These are phyloP conservation scores for Asterionellopsis glacialis DNA, from an alignment of 108 stramenopile species.

Conservation along the genomic window DNA sequence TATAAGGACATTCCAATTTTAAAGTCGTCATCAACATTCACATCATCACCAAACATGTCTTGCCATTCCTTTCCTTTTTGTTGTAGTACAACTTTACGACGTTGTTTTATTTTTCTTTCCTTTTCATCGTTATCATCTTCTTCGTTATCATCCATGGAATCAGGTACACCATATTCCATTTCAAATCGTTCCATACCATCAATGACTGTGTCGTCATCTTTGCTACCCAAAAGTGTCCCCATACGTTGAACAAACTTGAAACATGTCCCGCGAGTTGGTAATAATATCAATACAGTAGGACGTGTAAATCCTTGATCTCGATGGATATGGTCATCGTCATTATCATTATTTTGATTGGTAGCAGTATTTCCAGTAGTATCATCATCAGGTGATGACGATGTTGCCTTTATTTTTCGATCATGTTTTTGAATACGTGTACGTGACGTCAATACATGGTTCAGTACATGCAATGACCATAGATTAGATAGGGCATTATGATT, in stretches of 20 bases:
- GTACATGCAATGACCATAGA: conserved; percentile 53
- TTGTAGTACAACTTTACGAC: conserved; percentile 40
- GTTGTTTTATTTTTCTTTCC: conserved; percentile 3
- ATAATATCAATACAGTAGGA: conserved; percentile 71
- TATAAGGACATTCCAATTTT: conserved; percentile 86
- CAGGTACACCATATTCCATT: conserved; percentile 56
- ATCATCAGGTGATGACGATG: no score
- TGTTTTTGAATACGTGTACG: conserved; percentile 56
- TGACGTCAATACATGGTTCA: conserved; percentile 75
- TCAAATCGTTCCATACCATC: conserved; percentile 67
- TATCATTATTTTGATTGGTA: conserved; percentile 16
- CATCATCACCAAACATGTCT: conserved; percentile 84
- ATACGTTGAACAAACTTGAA: conserved; percentile 62
- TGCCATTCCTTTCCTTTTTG: conserved; percentile 85
- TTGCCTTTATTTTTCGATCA: conserved; percentile 56
- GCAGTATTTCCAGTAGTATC: conserved; percentile 7
- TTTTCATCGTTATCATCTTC: conserved; percentile 24
- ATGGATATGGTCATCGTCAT: conserved; percentile 22
- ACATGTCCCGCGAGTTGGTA: conserved; percentile 77
- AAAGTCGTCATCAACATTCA: conserved; percentile 92
- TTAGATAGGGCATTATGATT: conserved; percentile 47
- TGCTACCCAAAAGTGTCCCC: conserved; percentile 33
- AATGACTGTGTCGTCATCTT: conserved; percentile 16
- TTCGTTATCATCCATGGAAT: conserved; percentile 26
- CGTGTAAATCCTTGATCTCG: conserved; percentile 89